Conservation (phyloP, 139 green algal genomes). For the Eudorina sp. region DNA sequence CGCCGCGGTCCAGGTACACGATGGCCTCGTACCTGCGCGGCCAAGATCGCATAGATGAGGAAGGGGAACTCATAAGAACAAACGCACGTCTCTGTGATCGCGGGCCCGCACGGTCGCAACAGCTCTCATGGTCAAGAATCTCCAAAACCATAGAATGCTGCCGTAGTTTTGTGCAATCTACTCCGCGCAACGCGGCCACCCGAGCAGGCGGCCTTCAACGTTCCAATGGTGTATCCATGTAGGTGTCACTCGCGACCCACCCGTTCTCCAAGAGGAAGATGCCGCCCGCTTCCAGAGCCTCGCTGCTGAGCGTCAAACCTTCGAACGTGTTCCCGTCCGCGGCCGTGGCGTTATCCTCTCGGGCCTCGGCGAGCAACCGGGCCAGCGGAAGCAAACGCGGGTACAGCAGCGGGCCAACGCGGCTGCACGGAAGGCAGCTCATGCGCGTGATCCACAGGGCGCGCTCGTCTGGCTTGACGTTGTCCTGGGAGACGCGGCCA, state of each 20-base stretch:
- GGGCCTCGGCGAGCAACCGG: constrained; percentile 19
- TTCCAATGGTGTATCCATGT: too few relatives aligned
- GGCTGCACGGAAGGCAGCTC: constrained; percentile 64
- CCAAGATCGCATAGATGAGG: too few relatives aligned
- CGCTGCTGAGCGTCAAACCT: constrained; percentile 61
- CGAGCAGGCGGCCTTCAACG: too few relatives aligned
- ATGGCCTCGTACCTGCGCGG: constrained; percentile 52
- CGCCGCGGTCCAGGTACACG: constrained; percentile 64
- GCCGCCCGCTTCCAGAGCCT: constrained; percentile 75
- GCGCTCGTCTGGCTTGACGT: constrained; percentile 67
- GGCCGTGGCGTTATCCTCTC: constrained; percentile 7
- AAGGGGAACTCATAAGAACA: too few relatives aligned
- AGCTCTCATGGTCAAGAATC: too few relatives aligned
- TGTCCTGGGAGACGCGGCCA: too few relatives aligned
- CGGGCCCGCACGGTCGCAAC: too few relatives aligned
- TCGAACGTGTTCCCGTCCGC: constrained; percentile 40
- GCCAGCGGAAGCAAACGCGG: constrained; percentile 76
- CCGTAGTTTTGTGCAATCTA: too few relatives aligned
- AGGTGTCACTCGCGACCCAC: background rate
- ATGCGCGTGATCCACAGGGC: constrained; percentile 66
- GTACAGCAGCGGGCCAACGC: constrained; percentile 75
- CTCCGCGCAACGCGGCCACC: too few relatives aligned
- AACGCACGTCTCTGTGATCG: too few relatives aligned
- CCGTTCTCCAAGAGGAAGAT: constrained; percentile 92
- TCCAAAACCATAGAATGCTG: too few relatives aligned